Conservation (phyloP, 208 protist species). For the Leishmania aethiopica region DNA sequence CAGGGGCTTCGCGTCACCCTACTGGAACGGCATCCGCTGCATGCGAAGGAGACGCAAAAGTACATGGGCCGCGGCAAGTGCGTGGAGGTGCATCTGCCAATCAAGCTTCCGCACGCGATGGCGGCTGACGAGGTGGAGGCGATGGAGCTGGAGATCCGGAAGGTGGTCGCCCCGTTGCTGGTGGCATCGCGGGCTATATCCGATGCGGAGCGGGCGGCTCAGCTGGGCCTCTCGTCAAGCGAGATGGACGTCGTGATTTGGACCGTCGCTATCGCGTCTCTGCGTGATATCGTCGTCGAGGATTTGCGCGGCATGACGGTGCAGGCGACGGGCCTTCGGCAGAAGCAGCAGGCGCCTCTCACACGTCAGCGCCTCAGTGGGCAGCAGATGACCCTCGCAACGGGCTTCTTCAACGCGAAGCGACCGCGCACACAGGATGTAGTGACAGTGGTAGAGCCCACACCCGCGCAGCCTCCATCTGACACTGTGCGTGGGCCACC, state of each 20-base stretch:
- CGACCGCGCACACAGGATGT: conserved; percentile 17
- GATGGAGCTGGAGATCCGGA: conserved; percentile 52
- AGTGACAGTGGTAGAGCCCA: conserved; percentile 25
- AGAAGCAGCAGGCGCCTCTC: conserved; percentile 20
- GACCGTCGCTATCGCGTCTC: conserved; percentile 54
- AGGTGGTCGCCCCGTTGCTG: conserved; percentile 51
- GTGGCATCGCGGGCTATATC: conserved; percentile 40
- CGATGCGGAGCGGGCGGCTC: conserved; percentile 52
- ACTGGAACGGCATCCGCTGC: conserved; percentile 80
- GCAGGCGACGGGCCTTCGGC: conserved; percentile 63
- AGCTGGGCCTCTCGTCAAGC: conserved; percentile 43
- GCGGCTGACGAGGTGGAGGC: conserved; percentile 29
- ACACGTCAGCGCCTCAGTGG: conserved; percentile 21
- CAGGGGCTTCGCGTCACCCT: conserved; percentile 68
- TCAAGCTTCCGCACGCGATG: conserved; percentile 58
- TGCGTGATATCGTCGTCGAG: conserved; percentile 66
- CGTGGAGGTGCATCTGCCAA: conserved; percentile 75
- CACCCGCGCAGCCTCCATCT: conserved; percentile 4
- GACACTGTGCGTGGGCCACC: background rate
- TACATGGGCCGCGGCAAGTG: conserved; percentile 87
- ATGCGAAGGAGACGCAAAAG: conserved; percentile 79
- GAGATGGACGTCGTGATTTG: conserved; percentile 41
- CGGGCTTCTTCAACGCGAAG: conserved; percentile 55
- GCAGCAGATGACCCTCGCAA: conserved; percentile 58
- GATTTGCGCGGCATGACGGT: conserved; percentile 88